Conservation (phyloP, 1,139 yeast genomes). For the Scheffersomyces illinoinensis region DNA sequence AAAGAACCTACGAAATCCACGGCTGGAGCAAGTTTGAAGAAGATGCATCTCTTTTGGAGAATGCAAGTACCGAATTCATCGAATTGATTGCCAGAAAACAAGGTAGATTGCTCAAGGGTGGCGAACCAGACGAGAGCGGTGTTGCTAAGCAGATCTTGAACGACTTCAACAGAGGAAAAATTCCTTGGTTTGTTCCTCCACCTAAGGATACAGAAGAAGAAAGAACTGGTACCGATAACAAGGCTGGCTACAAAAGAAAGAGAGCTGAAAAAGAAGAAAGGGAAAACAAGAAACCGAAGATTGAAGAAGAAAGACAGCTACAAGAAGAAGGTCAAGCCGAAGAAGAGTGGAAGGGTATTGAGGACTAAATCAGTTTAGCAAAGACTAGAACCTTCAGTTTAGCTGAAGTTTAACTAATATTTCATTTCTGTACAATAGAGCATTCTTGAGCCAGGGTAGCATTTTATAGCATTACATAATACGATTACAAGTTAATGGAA, state of each 20-base stretch:
- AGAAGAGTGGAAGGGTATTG: conserved; percentile 6
- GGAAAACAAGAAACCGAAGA: conserved; percentile 20
- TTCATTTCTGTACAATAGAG: conserved; percentile 1
- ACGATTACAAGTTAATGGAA: background rate
- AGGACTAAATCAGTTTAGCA: background rate
- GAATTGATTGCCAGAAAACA: conserved; percentile 90
- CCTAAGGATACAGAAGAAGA: conserved; percentile 66
- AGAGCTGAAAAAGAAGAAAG: conserved; percentile 43
- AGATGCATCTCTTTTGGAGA: conserved; percentile 36
- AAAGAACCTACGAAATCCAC: conserved; percentile 89
- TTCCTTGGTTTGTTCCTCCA: conserved; percentile 97
- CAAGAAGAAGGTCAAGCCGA: conserved; percentile 33
- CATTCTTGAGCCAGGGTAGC: background rate
- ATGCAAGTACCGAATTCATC: conserved; percentile 75
- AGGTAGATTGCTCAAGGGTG: conserved; percentile 93
- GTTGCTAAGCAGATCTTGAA: conserved; percentile 87
- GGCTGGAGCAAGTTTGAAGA: conserved; percentile 75
- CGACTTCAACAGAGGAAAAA: conserved; percentile 95
- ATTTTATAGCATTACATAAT: background rate
- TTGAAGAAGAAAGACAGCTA: conserved; percentile 23
- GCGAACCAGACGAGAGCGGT: conserved; percentile 95
- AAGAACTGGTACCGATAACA: conserved; percentile 56
- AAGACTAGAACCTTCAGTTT: no score
- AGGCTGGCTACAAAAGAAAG: conserved; percentile 54
- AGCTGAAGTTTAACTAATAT: background rate